phyloP scores from a whole-genome alignment of 2,329 filamentous ascomycete species.

The Trichoderma polysporum region DNA sequence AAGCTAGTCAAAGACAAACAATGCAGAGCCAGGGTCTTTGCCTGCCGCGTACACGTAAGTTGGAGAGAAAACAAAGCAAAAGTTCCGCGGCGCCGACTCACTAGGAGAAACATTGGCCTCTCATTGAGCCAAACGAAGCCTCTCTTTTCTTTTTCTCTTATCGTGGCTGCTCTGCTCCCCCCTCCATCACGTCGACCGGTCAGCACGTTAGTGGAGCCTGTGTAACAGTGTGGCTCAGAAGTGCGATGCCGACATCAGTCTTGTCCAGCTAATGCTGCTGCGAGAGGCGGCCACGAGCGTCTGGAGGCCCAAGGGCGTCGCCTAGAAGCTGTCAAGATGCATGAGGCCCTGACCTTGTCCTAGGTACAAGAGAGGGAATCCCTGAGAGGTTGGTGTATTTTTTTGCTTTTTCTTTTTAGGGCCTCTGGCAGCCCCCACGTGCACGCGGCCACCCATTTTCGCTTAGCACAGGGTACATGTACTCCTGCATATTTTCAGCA shows the following conservation, averaged over 20 bases:
- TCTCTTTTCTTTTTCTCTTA: background rate
- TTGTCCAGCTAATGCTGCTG: background rate
- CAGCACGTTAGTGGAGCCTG: conserved; percentile 1
- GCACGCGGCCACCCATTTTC: background rate
- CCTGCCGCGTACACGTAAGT: background rate
- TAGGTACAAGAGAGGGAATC: background rate
- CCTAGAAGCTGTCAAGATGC: conserved; percentile 3
- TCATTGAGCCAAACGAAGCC: background rate
- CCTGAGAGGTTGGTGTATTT: background rate
- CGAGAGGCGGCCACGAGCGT: background rate
- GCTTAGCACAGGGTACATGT: background rate
- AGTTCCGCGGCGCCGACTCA: background rate
- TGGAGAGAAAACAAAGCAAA: background rate
- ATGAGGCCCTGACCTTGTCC: conserved; percentile 1
- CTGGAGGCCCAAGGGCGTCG: background rate
- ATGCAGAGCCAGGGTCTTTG: background rate
- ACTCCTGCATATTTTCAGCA: background rate
- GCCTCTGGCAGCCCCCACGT: background rate
- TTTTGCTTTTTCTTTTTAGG: background rate
- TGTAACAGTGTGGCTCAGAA: background rate
- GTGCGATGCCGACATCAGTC: background rate
- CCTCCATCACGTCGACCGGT: conserved; percentile 1
- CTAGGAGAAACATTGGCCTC: background rate
- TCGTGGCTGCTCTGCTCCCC: background rate
- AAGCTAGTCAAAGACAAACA: too few species aligned